These are phyloP conservation scores for Pascua guehoae DNA, from an alignment of 1,284 basidiomycete genomes.

Conservation along the genomic window DNA sequence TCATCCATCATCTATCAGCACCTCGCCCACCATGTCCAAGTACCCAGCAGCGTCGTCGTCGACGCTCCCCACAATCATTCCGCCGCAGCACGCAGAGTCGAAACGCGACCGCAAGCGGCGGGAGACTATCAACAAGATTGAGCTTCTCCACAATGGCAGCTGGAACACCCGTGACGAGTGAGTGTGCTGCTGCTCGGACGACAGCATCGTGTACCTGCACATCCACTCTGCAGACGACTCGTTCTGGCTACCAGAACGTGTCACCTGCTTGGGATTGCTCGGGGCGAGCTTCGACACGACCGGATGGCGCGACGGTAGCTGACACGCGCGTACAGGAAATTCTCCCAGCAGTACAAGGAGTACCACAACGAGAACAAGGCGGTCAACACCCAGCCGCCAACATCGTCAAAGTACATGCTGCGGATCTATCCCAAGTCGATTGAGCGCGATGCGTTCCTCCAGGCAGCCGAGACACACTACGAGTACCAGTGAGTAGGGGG, in stretches of 20 bases:
- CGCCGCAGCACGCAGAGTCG: constrained; percentile 40
- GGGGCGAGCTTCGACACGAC: background rate
- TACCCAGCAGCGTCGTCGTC: constrained; percentile 14
- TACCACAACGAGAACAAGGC: constrained; percentile 45
- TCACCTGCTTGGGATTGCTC: too few species aligned
- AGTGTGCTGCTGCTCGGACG: constrained; percentile 17
- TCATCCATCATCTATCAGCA: constrained; percentile 2
- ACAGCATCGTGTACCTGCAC: background rate
- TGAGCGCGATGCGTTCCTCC: constrained; percentile 52
- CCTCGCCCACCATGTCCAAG: constrained; percentile 16
- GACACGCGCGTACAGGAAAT: constrained; percentile 37
- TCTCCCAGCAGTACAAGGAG: constrained; percentile 45
- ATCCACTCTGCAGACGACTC: background rate
- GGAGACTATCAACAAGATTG: constrained; percentile 54
- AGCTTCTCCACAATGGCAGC: constrained; percentile 51
- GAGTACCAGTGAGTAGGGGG: constrained; percentile 48
- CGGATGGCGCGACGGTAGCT: background rate
- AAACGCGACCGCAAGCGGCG: constrained; percentile 54
- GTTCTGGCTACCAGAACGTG: too few species aligned
- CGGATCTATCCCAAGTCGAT: constrained; percentile 51
- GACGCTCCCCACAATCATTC: constrained; percentile 33
- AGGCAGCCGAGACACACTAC: constrained; percentile 50
- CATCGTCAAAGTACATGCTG: constrained; percentile 50
- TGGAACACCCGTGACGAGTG: constrained; percentile 52
- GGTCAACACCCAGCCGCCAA: constrained; percentile 49